Evolutionary conservation across 108 stramenopile genomes (phyloP).

Genomic region (Skeletonema menzelii): DNA sequence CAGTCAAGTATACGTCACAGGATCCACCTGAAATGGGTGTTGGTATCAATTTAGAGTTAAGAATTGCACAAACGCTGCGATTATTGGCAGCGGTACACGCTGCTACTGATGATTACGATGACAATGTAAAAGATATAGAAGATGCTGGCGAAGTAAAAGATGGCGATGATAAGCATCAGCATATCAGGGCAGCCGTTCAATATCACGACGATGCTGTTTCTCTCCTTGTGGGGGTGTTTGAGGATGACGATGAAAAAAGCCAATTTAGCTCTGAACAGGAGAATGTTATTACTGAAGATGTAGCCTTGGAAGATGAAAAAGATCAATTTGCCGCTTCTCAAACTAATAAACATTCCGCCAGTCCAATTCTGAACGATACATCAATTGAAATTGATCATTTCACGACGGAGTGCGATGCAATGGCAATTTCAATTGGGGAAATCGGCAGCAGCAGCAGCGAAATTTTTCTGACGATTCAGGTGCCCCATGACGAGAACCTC

Average conservation of each 20-base stretch:
- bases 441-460: too few species aligned
- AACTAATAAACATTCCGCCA: neutral
- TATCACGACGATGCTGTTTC: conserved; percentile 38
- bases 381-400: neutral
- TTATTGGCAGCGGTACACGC: conserved; percentile 19
- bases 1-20: neutral
- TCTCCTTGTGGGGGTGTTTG: conserved; percentile 34
- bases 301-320: neutral
- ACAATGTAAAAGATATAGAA: neutral
- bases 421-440: neutral
- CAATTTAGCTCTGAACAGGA: conserved; percentile 2
- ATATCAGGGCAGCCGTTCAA: conserved; percentile 17
- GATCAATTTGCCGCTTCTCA: neutral
- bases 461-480: too few species aligned
- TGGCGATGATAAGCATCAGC: neutral
- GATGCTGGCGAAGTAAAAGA: neutral
- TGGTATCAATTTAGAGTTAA: conserved; percentile 32
- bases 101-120: neutral
- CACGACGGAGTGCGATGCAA: neutral
- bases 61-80: conserved; percentile 28
- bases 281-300: neutral
- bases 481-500: too few species aligned
- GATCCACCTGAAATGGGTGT: neutral
- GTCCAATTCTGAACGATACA: neutral
- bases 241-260: conserved; percentile 12